Base-by-base conservation (phyloP, 1,284 basidiomycete genomes). In the Mycena citricolor region DNA sequence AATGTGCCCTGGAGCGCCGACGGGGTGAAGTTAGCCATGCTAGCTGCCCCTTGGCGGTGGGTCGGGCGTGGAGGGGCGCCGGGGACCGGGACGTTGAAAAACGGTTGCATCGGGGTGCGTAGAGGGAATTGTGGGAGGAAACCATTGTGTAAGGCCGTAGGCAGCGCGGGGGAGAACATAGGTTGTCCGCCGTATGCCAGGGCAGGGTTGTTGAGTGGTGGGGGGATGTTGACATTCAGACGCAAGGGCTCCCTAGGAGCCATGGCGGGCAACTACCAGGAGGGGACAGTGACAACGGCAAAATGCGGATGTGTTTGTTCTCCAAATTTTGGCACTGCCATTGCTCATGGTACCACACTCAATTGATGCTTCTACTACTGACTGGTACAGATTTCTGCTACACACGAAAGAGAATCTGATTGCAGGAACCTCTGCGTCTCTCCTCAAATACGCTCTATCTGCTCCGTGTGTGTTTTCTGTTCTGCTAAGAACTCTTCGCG, bases 71-170 rank as follows among this genome's bases (percentile, higher is more conserved):
- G 69, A 5, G 81, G 79, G 2, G 72, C 69, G 30, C 64, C 67
- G 8, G 70, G 73, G 12, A 35, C 33, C 38, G 37, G 36, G 17
- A 68, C 72, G 3, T 71, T 67, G 49, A 67, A 67, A 56, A 86
- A 87, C 17, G 74, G 58, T 57, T 86, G 86, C 70, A 86, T 79
- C 33, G 85, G 85, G 2, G 83, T 86, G 59, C 83, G 84, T 36
- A 86, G 61, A 32, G 73, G 57, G 41, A 77, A 78, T 0, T 73
- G 65, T 1, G 81, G 77, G 51, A 77, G 79, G 63, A 77, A 81
- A 33, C 71, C 65, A 26, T 76, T 74, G 54, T 81, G 79, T 17
- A 83, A 56, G 26, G 76, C 69, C 3, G 82, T 79, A 16, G 79
- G 82, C 30, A 85, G 65, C 39, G 73, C 76, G 6, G 85, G 83